phyloP scores from a whole-genome alignment of 2,329 filamentous ascomycete species.

The Zymoseptoria ardabiliae region DNA sequence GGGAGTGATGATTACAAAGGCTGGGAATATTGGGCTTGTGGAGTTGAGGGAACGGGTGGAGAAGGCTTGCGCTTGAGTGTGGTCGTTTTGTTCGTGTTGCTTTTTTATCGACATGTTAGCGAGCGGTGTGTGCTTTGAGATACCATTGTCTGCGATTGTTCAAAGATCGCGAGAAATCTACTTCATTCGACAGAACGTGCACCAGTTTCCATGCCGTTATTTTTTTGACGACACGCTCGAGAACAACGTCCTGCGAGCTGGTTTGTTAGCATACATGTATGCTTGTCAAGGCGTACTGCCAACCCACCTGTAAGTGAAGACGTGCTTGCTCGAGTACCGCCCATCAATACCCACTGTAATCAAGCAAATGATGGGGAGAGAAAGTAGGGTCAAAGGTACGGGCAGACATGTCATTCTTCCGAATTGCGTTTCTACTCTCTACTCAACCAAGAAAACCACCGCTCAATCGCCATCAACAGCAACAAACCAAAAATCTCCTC shows the following conservation, averaged over 20 bases:
- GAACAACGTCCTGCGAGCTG: neutral
- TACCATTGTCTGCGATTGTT: neutral
- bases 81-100: neutral
- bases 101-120: neutral
- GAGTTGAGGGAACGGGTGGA: slow-evolving; percentile 25
- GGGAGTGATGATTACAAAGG: slow-evolving; percentile 36
- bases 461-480: neutral
- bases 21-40: slow-evolving; percentile 17
- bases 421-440: neutral
- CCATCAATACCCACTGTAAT: neutral
- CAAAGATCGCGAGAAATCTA: neutral
- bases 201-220: neutral
- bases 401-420: neutral
- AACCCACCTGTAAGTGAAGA: neutral
- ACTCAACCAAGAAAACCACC: neutral
- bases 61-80: slow-evolving; percentile 9
- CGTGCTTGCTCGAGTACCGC: no score
- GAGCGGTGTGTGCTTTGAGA: neutral
- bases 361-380: neutral
- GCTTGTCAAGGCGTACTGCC: neutral
- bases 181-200: neutral
- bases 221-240: neutral
- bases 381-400: neutral
- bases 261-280: neutral
- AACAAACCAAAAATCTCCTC: neutral